phyloP scores from a whole-genome alignment of 495 filamentous ascomycete genomes.

The Aspergillus steynii region DNA sequence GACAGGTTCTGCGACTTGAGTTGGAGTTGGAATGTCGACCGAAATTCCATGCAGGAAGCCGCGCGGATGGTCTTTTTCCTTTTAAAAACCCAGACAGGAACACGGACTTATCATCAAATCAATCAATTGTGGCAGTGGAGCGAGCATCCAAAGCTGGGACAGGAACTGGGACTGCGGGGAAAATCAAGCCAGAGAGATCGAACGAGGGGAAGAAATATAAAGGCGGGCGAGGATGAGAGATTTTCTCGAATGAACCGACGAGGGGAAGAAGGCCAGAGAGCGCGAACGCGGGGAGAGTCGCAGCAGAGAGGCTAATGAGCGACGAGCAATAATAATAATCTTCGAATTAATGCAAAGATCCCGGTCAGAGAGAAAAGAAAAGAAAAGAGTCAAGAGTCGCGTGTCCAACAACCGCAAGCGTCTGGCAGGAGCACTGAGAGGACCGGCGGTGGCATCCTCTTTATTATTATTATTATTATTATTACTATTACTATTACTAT shows the following conservation, averaged over 20 bases:
- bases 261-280: not conserved
- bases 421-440: too few species aligned
- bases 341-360: too few species aligned
- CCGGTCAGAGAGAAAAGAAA: conserved; percentile 1
- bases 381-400: not conserved
- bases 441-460: too few species aligned
- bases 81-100: not conserved
- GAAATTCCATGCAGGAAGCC: not conserved
- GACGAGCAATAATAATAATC: too few species aligned
- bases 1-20: not conserved
- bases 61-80: not conserved
- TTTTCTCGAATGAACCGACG: not conserved
- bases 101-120: too few species aligned
- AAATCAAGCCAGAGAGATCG: not conserved
- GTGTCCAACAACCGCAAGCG: not conserved
- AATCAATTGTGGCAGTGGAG: not conserved
- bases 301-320: too few species aligned
- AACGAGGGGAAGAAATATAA: conserved; percentile 3
- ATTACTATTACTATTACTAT: too few species aligned
- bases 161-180: conserved; percentile 8
- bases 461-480: too few species aligned
- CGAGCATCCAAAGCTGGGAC: not conserved
- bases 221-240: conserved; percentile 5
- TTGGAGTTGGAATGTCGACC: not conserved
- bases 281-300: not conserved